Base-by-base conservation (phyloP, 1,284 basidiomycete species). In the Gymnopus androsaceus region DNA sequence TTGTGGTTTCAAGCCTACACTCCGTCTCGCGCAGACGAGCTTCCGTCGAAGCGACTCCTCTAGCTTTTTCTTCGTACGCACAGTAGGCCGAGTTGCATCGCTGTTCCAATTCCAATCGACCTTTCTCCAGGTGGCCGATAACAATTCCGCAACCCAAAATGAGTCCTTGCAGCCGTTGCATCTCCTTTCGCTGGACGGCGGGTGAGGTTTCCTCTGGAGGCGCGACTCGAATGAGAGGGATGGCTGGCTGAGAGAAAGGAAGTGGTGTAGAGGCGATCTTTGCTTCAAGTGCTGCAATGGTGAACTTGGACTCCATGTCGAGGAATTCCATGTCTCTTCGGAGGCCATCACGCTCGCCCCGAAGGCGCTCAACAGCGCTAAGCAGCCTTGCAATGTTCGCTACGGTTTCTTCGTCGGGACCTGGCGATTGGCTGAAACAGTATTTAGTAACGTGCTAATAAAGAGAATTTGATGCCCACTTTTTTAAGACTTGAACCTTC, bases 331-430 rank as follows among this genome's bases (percentile, higher is more conserved):
- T 67, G 55, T 85, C 80, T 15, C 84, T 78, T 55, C 79, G 78
- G n/a, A 90, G 75, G 37, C 74, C 75, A 61, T 94, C 86, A 7
- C 91, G 78, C 64, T 94, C 90, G 3, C 67, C 67, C 14, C 92
- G 84, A 27, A 93, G 71, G 30, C 89, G 82, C 17, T 81, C 79
- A 44, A 92, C 77, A 3, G 87, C 81, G 36, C 71, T 71, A 41
- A 91, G 73, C 28, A 91, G 74, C 34, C 77, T 79, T 56, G 80
- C 80, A 31, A 88, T 75, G 38, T 78, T 72, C 9, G 65, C 67
- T 23, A 76, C 65, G 1, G 72, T 68, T 31, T 73, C 66, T 19
- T 72, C 67, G 46, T 75, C 71, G 5, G 67, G 48, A 34, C n/a
- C 19, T 28, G 48, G 3, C 11, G 47, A 38, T 45, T 21, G 36